phyloP scores from a whole-genome alignment of 176 grass and related monocot species.

The barley (Hordeum vulgare) region MorexV3_pseudomolecules_assembly NC_058524.1:593017232-593017731 shows the following conservation, averaged over 20 bases:
- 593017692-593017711: neutral
- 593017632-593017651: neutral
- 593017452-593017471: neutral
- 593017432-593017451: neutral
- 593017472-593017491: neutral
- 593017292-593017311: neutral
- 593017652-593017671: too few species aligned
- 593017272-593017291: neutral
- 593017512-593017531: neutral
- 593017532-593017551: neutral
- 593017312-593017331: neutral
- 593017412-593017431: neutral
- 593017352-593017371: neutral
- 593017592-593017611: neutral
- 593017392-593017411: neutral
- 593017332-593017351: neutral
- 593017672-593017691: neutral
- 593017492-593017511: neutral
- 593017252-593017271: neutral
- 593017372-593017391: neutral
- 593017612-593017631: neutral
- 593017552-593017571: neutral
- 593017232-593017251: neutral
- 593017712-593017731: neutral
- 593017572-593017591: neutral